These are phyloP conservation scores for Reticulascus tulasneorum DNA, from an alignment of 2,329 filamentous ascomycete species.

Conservation along the genomic window DNA sequence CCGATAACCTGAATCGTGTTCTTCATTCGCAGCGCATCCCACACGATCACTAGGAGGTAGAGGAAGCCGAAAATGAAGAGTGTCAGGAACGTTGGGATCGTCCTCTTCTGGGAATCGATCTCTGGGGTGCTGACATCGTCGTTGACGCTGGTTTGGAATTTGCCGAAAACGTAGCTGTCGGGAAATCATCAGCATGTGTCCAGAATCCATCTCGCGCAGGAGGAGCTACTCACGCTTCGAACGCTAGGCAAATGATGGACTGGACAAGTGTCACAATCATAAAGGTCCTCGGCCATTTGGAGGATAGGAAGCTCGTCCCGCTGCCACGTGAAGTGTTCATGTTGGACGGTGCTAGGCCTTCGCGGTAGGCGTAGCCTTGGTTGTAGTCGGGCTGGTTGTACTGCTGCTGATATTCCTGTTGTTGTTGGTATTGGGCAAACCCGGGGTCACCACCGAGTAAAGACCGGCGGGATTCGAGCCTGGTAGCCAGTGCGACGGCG, in stretches of 20 bases:
- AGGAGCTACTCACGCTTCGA: constrained; percentile 74
- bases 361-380: constrained; percentile 27
- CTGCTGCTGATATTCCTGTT: constrained; percentile 16
- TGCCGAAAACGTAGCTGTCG: constrained; percentile 78
- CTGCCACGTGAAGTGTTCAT: constrained; percentile 18
- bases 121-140: constrained; percentile 37
- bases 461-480: constrained; percentile 36
- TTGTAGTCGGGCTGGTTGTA: constrained; percentile 18
- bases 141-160: constrained; percentile 64
- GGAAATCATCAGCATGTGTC: background rate
- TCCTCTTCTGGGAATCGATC: constrained; percentile 53
- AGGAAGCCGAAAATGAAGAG: constrained; percentile 97
- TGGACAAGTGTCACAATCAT: constrained; percentile 71
- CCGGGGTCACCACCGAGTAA: constrained; percentile 34
- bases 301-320: constrained; percentile 57
- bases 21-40: constrained; percentile 88
- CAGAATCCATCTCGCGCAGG: too few relatives aligned
- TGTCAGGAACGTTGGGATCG: constrained; percentile 92
- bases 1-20: constrained; percentile 99
- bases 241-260: constrained; percentile 72
- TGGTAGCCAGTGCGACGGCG: constrained; percentile 29
- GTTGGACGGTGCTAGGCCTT: constrained; percentile 29
- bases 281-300: constrained; percentile 86
- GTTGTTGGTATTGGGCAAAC: constrained; percentile 21
- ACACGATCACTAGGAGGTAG: constrained; percentile 85